phyloP scores from a whole-genome alignment of 2,329 filamentous ascomycete species.

The Aspergillus fumigatus region DNA sequence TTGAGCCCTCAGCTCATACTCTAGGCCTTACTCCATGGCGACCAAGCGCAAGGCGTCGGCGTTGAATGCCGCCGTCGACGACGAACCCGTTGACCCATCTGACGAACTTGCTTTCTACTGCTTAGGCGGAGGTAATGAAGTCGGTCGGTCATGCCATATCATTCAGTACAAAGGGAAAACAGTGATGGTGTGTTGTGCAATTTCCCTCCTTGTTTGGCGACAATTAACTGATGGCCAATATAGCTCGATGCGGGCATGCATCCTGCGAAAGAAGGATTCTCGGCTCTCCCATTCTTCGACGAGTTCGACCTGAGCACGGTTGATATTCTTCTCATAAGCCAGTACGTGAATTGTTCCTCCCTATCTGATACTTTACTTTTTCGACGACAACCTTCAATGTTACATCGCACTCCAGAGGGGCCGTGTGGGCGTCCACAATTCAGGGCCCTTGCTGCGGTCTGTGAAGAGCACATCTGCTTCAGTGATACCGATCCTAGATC shows the following conservation, averaged over 20 bases:
- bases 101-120: slow-evolving; percentile 94
- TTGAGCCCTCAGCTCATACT: background rate
- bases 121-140: slow-evolving; percentile 92
- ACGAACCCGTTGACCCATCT: slow-evolving; percentile 85
- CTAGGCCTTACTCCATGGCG: slow-evolving; percentile 59
- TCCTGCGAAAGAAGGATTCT: slow-evolving; percentile 90
- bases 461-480: background rate
- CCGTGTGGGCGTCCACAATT: background rate
- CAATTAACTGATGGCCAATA: slow-evolving; percentile 1
- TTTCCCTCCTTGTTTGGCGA: background rate
- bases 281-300: slow-evolving; percentile 93
- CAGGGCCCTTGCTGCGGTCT: background rate
- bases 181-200: slow-evolving; percentile 70
- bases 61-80: slow-evolving; percentile 60
- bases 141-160: slow-evolving; percentile 94
- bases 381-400: background rate
- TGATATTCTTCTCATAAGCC: slow-evolving; percentile 94
- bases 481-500: slow-evolving; percentile 9
- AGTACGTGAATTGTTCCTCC: slow-evolving; percentile 64
- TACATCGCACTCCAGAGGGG: background rate
- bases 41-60: slow-evolving; percentile 83
- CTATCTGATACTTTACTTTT: slow-evolving; percentile 11
- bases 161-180: slow-evolving; percentile 99
- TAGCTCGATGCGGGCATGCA: slow-evolving; percentile 97
- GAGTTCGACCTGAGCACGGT: slow-evolving; percentile 97